These are phyloP conservation scores for Aspergillus sp. DNA, from an alignment of 2,329 filamentous ascomycete genomes.

Conservation along the genomic window DNA sequence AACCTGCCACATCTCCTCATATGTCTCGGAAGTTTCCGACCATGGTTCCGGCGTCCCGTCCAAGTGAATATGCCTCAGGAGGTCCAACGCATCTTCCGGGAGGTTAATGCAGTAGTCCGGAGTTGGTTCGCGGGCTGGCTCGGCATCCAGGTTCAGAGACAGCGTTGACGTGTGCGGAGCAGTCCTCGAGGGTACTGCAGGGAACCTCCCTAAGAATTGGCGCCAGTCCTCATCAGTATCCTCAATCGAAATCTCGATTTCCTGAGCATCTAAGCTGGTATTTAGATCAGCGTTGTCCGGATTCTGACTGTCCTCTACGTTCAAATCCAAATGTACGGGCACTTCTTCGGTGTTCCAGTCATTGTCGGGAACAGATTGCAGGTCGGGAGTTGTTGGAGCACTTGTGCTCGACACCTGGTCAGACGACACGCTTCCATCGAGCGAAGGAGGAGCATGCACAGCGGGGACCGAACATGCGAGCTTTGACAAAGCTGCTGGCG, in stretches of 20 bases:
- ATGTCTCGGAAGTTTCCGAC: constrained; percentile 40
- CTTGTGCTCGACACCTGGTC: constrained; percentile 80
- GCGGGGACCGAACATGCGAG: constrained; percentile 66
- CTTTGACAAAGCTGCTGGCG: constrained; percentile 65
- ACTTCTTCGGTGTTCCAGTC: constrained; percentile 51
- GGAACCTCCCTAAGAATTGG: constrained; percentile 35
- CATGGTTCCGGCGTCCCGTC: constrained; percentile 37
- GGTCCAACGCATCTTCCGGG: constrained; percentile 72
- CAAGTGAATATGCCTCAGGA: constrained; percentile 65
- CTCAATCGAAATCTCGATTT: constrained; percentile 34
- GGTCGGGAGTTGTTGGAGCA: constrained; percentile 75
- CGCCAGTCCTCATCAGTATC: constrained; percentile 54
- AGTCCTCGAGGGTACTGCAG: constrained; percentile 27
- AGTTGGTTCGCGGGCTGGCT: constrained; percentile 18
- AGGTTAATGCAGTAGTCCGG: constrained; percentile 57
- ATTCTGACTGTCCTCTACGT: constrained; percentile 16
- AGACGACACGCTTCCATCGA: constrained; percentile 81
- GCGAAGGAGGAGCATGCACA: constrained; percentile 73
- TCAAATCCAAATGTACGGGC: constrained; percentile 28
- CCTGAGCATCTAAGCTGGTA: constrained; percentile 20
- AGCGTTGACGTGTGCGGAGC: constrained; percentile 13
- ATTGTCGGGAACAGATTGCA: constrained; percentile 50
- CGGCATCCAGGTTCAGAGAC: constrained; percentile 11
- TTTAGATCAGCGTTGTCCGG: constrained; percentile 19
- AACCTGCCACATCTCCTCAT: constrained; percentile 58